These are phyloP conservation scores for Apiospora kogelbergensis DNA, from an alignment of 2,329 filamentous ascomycete genomes.

Conservation along the genomic window DNA sequence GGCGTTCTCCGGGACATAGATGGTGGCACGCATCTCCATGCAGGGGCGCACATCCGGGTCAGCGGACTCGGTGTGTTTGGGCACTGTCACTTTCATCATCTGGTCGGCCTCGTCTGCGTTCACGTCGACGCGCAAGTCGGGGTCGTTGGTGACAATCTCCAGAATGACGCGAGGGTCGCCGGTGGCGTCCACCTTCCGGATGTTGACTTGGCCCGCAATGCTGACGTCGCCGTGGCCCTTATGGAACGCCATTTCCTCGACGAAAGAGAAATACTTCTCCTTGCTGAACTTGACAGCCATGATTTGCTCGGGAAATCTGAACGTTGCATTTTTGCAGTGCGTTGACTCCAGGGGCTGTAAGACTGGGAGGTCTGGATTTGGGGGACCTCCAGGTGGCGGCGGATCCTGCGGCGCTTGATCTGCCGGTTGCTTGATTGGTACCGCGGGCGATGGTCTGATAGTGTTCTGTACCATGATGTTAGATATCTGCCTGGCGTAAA, in stretches of 20 bases:
- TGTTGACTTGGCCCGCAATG: constrained; percentile 45
- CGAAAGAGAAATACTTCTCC: constrained; percentile 37
- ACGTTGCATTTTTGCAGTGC: constrained; percentile 24
- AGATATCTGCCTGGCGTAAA: neutral
- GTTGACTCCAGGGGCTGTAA: constrained; percentile 19
- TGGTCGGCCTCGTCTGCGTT: constrained; percentile 37
- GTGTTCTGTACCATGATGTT: constrained; percentile 19
- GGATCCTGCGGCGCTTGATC: neutral
- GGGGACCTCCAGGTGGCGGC: neutral
- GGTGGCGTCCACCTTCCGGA: constrained; percentile 37
- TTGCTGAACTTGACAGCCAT: constrained; percentile 36
- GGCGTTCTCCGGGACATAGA: constrained; percentile 44
- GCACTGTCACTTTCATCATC: constrained; percentile 39
- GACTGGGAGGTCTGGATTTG: constrained; percentile 11
- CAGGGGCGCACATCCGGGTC: constrained; percentile 37
- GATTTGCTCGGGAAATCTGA: constrained; percentile 29
- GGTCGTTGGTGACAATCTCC: constrained; percentile 46
- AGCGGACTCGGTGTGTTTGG: constrained; percentile 32
- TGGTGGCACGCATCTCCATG: constrained; percentile 46
- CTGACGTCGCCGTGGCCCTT: constrained; percentile 31
- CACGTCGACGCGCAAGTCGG: constrained; percentile 35
- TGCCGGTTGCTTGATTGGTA: constrained; percentile 2
- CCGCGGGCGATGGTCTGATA: constrained; percentile 16
- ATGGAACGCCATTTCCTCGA: constrained; percentile 35
- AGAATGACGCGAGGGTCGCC: constrained; percentile 41